A percentile compares a stretch with the other conserved stretches of the same genome.
Conservation (phyloP, 495 filamentous ascomycete species). For the Aspergillus nanangensis region DNA sequence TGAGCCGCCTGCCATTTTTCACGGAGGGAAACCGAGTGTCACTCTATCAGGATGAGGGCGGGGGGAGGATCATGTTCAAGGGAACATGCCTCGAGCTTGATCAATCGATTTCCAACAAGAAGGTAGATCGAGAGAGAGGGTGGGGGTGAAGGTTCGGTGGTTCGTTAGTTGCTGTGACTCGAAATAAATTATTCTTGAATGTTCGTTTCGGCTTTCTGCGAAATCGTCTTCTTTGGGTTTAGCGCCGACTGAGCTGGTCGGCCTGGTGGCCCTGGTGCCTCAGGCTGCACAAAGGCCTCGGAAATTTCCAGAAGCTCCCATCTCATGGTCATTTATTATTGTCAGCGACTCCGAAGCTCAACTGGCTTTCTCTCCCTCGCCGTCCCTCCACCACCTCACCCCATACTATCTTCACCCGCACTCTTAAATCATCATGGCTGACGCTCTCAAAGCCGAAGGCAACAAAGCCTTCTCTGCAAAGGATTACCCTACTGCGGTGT, state of each 20-base stretch:
- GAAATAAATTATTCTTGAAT: too few species aligned
- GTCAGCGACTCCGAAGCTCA: neutral
- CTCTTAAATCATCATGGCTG: constrained; percentile 39
- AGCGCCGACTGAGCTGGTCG: constrained; percentile 20
- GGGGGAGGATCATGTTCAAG: constrained; percentile 28
- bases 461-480: constrained; percentile 97
- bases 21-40: constrained; percentile 1
- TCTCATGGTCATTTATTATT: neutral
- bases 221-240: constrained; percentile 20
- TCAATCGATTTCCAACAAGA: neutral
- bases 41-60: constrained; percentile 22
- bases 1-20: constrained; percentile 22
- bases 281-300: constrained; percentile 18
- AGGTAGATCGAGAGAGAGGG: neutral
- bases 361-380: constrained; percentile 1
- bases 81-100: constrained; percentile 5
- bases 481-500: constrained; percentile 95
- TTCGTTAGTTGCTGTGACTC: too few species aligned
- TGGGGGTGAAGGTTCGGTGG: constrained; percentile 6
- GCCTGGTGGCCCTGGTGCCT: constrained; percentile 18
- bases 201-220: too few species aligned
- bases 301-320: constrained; percentile 50
- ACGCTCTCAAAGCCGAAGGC: constrained; percentile 85
- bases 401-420: neutral
- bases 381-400: neutral